These are phyloP conservation scores for Fusarium sp. DNA, from an alignment of 2,329 filamentous ascomycete species.

Conservation along the genomic window DNA sequence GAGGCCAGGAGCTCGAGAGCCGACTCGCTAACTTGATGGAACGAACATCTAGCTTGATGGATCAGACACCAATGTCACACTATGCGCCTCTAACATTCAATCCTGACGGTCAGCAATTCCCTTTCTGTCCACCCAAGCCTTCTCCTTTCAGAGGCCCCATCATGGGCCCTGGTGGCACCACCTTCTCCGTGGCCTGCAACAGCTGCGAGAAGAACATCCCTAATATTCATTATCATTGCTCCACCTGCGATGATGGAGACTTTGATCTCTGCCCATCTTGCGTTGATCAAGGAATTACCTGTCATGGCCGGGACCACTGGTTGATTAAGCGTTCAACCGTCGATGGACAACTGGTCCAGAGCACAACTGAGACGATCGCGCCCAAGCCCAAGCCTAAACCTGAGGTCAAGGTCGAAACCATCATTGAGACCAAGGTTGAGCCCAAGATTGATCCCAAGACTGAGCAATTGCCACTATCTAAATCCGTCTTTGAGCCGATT, in stretches of 20 bases:
- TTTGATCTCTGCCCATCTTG: conserved; percentile 91
- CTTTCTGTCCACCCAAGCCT: conserved; percentile 15
- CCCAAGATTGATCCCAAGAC: conserved; percentile 38
- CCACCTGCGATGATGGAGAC: conserved; percentile 90
- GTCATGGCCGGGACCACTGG: conserved; percentile 85
- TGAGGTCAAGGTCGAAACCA: conserved; percentile 40
- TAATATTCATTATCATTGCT: conserved; percentile 92
- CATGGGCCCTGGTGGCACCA: conserved; percentile 33
- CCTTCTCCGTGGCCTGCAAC: conserved; percentile 94
- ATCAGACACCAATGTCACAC: conserved; percentile 32
- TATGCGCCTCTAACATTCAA: not conserved
- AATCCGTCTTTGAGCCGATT: conserved; percentile 36
- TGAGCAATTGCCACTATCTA: conserved; percentile 29
- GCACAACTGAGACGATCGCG: conserved; percentile 83
- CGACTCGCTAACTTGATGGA: conserved; percentile 45
- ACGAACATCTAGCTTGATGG: conserved; percentile 38
- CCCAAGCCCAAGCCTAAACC: conserved; percentile 63
- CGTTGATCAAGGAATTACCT: conserved; percentile 79
- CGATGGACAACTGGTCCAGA: conserved; percentile 82
- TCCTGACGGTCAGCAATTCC: not conserved
- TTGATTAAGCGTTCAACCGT: conserved; percentile 89
- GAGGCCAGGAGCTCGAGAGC: conserved; percentile 44
- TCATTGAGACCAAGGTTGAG: conserved; percentile 33
- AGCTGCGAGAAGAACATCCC: conserved; percentile 82
- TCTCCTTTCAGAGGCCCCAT: conserved; percentile 1